phyloP scores from a whole-genome alignment of 495 filamentous ascomycete genomes.

The Friedmanniomyces endolithicus region DNA sequence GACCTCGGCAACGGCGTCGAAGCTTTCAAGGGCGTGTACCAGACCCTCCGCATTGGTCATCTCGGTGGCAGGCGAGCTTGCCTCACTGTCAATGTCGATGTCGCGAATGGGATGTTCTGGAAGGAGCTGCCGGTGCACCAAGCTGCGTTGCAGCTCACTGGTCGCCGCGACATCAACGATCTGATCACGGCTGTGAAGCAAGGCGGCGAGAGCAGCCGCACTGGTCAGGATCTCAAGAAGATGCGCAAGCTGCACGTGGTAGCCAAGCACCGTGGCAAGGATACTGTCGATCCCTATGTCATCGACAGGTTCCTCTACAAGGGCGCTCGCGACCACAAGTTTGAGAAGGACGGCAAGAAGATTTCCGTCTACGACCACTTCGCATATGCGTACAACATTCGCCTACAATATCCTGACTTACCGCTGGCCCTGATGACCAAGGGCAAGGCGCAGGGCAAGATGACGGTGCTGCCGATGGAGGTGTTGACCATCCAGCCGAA shows the following conservation, averaged over 20 bases:
- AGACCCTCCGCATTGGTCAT: slow-evolving; percentile 57
- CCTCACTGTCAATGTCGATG: slow-evolving; percentile 67
- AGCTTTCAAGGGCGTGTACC: slow-evolving; percentile 74
- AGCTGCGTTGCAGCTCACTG: slow-evolving; percentile 19
- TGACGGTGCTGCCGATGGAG: slow-evolving; percentile 66
- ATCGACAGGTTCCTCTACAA: slow-evolving; percentile 49
- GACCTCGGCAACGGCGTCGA: slow-evolving; percentile 49
- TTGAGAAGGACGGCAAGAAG: slow-evolving; percentile 42
- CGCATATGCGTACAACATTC: slow-evolving; percentile 46
- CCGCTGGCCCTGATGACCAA: slow-evolving; percentile 62
- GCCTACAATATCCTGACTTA: slow-evolving; percentile 41
- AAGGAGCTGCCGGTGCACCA: slow-evolving; percentile 13
- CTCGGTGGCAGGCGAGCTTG: slow-evolving; percentile 25
- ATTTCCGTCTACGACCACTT: slow-evolving; percentile 59
- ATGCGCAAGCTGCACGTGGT: slow-evolving; percentile 54
- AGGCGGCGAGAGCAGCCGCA: slow-evolving; percentile 27
- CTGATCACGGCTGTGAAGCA: slow-evolving; percentile 7
- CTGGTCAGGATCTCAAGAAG: slow-evolving; percentile 41
- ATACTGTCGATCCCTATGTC: slow-evolving; percentile 37
- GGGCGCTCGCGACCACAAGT: slow-evolving; percentile 43
- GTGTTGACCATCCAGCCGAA: slow-evolving; percentile 47
- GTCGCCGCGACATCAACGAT: slow-evolving; percentile 15
- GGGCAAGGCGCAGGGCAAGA: slow-evolving; percentile 30
- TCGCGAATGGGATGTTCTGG: slow-evolving; percentile 70
- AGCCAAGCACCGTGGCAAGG: slow-evolving; percentile 45